Evolutionary conservation across 768 basidiomycete genomes (phyloP).

Genomic region (Podaxis mareebaensis): DNA sequence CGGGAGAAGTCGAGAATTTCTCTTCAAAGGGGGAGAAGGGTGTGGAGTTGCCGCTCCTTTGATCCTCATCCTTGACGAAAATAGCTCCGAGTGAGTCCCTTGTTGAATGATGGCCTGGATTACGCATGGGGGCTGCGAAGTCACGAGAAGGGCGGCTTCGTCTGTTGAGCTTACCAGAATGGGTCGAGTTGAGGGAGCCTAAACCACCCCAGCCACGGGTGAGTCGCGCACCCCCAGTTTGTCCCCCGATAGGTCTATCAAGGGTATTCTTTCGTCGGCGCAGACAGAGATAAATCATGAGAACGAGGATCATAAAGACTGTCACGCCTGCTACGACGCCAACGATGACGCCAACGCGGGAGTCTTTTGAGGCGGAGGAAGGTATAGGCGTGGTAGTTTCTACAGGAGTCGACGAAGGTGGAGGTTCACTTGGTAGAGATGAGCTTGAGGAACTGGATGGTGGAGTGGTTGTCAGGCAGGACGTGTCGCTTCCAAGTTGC

Average conservation of each 20-base stretch:
- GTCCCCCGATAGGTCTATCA: slow-evolving; percentile 10
- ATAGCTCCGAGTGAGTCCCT: slow-evolving; percentile 25
- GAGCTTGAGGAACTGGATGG: slow-evolving; percentile 18
- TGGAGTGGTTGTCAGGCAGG: slow-evolving; percentile 29
- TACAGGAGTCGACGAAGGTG: background rate
- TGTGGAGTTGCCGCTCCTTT: slow-evolving; percentile 14
- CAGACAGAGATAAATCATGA: slow-evolving; percentile 34
- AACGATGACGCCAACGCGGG: slow-evolving; percentile 45
- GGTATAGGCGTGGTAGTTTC: slow-evolving; percentile 22
- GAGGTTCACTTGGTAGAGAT: slow-evolving; percentile 18
- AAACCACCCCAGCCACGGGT: slow-evolving; percentile 31
- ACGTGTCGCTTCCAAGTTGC: slow-evolving; percentile 29
- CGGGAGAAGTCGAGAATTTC: slow-evolving; percentile 19
- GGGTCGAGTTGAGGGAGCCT: slow-evolving; percentile 33
- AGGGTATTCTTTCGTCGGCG: slow-evolving; percentile 21
- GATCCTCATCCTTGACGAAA: slow-evolving; percentile 22
- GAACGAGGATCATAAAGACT: slow-evolving; percentile 33
- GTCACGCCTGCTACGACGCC: slow-evolving; percentile 54
- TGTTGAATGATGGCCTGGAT: slow-evolving; percentile 16
- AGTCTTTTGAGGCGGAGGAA: slow-evolving; percentile 24
- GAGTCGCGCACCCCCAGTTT: slow-evolving; percentile 10
- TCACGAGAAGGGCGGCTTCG: slow-evolving; percentile 1
- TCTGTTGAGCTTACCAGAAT: background rate
- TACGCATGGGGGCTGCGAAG: slow-evolving; percentile 12
- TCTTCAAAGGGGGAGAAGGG: slow-evolving; percentile 17